Percentiles rank a stretch among this genome's conserved stretches.
Evolutionary conservation across 2,329 filamentous ascomycete species (phyloP).

Genomic region (Clarireedia homoeocarpa): DNA sequence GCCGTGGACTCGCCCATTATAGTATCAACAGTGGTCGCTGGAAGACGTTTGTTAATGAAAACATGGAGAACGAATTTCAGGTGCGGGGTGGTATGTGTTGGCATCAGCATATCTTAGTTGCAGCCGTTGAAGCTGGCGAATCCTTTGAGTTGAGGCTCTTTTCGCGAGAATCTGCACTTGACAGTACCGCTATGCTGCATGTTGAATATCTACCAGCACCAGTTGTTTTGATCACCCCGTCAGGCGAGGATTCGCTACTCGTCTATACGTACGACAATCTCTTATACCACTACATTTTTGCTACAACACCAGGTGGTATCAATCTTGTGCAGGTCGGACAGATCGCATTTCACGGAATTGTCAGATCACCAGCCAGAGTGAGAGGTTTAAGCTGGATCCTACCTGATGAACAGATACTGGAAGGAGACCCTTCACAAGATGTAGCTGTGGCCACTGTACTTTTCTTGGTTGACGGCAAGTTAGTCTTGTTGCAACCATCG

Average conservation of each 20-base stretch:
- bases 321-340: constrained; percentile 90
- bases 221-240: constrained; percentile 81
- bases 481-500: constrained; percentile 84
- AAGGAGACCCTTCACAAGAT: constrained; percentile 92
- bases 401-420: constrained; percentile 78
- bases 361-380: constrained; percentile 85
- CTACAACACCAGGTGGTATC: constrained; percentile 58
- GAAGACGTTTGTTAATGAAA: constrained; percentile 83
- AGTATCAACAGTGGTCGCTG: constrained; percentile 89
- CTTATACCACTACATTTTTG: constrained; percentile 89
- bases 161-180: constrained; percentile 75
- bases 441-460: constrained; percentile 88
- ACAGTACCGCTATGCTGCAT: constrained; percentile 65
- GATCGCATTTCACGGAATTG: constrained; percentile 94
- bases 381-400: constrained; percentile 93
- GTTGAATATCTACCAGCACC: constrained; percentile 72
- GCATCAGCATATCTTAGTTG: constrained; percentile 92
- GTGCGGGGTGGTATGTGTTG: constrained; percentile 97
- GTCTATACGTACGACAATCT: constrained; percentile 97
- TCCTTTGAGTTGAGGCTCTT: constrained; percentile 86
- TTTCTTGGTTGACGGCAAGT: constrained; percentile 94
- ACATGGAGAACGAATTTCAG: constrained; percentile 81
- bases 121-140: constrained; percentile 79
- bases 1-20: constrained; percentile 87
- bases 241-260: constrained; percentile 87